Evolutionary conservation across 805 yeast species (phyloP), one percentile per base, ranked within the genome.

Genomic region (Starmerella sirachaensis): DNA sequence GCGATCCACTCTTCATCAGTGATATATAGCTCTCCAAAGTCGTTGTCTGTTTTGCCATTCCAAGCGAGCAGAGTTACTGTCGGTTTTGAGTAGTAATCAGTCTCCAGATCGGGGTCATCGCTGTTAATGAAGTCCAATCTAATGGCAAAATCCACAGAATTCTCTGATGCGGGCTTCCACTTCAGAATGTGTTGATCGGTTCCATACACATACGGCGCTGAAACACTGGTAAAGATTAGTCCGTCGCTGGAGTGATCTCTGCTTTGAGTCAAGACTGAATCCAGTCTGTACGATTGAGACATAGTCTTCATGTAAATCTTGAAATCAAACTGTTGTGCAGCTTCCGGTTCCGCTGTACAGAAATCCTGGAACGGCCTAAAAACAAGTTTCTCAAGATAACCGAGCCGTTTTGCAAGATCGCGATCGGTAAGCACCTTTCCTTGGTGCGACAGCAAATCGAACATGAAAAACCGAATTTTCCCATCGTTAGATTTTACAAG

Each of bases 111-210:
- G 7, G 74, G 75, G 51, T 78, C 61, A 38, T 76, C 81, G 5
- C 70, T 70, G 54, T 80, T 88, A 13, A 75, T 72, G 50, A 82
- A 81, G 24, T 68, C 68, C 41, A 84, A 58, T 23, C 67, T 66
- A 42, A 91, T 58, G 54, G 76, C 76, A 60, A 83, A 91, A 59
- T 91, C 99, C 30, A 93, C 73, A 0, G 96, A 79, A 51, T 91
- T 93, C 58, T 88, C 98, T 45, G 82, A 82, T 10, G 93, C 83
- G 2, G 98, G 97, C 54, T 91, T 91, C 99, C 99, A 91, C 60
- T 93, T 91, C 38, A 91, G 62, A 34, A 91, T 64, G 6, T 84
- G 73, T 0, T 74, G 69, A 57, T 91, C 97, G 1, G 97, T 88
- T 11, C 97, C 97, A 45, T 77, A 74, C 3, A 73, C 66, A 59